Base-by-base conservation (phyloP, 768 basidiomycete species). In the Macrolepiota fuliginosa region DNA sequence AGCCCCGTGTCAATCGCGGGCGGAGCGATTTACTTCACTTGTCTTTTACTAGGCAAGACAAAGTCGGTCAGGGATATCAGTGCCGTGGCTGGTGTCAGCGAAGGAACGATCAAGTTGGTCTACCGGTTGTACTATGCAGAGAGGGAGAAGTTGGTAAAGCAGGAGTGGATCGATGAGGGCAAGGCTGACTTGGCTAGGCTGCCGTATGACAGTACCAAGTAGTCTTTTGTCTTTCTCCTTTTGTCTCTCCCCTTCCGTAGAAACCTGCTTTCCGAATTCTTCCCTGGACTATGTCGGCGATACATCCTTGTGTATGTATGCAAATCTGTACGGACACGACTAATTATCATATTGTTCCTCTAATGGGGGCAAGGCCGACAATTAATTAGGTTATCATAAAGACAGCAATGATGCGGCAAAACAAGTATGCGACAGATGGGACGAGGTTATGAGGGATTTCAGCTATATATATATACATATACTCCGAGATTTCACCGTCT, bases 1-100 rank as follows among this genome's bases (percentile, higher is more conserved):
- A 93, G 89, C 68, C 96, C 96, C 1, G 92, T 98, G 55, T 97
- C 97, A n/a, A 95, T 99, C 66, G 97, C 96, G n/a, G 93, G 94
- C 45, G 94, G 93, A 42, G 92, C 94, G 19, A 94, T 99, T 62
- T 94, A 91, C 77, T 98, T 98, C 76, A 92, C 92, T 32, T 92
- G 91, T 69, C 82, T 89, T 65, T 71, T 98, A 46, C 80, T 96
- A 68, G 92, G 89, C 56, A 85, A 86, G 68, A 68, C 77, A 27
- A 93, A 92, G 74, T 82, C 86, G 24, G 82, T 90, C 52, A 87
- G 87, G 74, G 94, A 98, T 69, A 95, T 99, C 69, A 91, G 91
- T 64, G 78, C 81, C 15, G 93, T 98, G 11, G 96, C 94, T 2
- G 94, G 95, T 10, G 94, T 98, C 19, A 95, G 94, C 71, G 96